phyloP scores from a whole-genome alignment of 768 basidiomycete species.

The Suillus clintonianus region DNA sequence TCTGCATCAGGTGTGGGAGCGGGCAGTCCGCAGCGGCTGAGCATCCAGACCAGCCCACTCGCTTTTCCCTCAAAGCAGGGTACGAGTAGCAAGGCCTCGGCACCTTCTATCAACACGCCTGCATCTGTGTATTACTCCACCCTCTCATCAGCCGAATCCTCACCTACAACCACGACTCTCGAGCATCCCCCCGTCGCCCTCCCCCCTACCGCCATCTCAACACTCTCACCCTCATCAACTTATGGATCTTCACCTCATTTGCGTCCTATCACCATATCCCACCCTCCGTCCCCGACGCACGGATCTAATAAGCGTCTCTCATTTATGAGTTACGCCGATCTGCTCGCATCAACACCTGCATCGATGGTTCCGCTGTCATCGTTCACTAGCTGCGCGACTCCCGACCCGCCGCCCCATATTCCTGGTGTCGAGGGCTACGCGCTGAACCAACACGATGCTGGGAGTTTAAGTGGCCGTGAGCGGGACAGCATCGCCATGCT shows the following conservation, averaged over 20 bases:
- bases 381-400: slow-evolving; percentile 63
- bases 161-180: slow-evolving; percentile 39
- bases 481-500: slow-evolving; percentile 47
- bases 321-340: slow-evolving; percentile 87
- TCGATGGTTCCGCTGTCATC: slow-evolving; percentile 71
- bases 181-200: slow-evolving; percentile 28
- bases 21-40: slow-evolving; percentile 20
- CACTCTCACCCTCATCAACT: slow-evolving; percentile 25
- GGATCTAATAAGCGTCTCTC: slow-evolving; percentile 69
- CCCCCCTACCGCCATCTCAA: slow-evolving; percentile 14
- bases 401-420: slow-evolving; percentile 76
- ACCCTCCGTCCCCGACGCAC: slow-evolving; percentile 51
- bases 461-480: slow-evolving; percentile 28
- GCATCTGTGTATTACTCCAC: slow-evolving; percentile 52
- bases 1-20: slow-evolving; percentile 30
- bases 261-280: slow-evolving; percentile 25
- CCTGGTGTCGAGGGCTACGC: slow-evolving; percentile 54
- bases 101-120: slow-evolving; percentile 44
- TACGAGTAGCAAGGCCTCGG: slow-evolving; percentile 15
- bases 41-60: slow-evolving; percentile 26
- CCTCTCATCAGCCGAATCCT: slow-evolving; percentile 37
- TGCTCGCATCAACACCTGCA: slow-evolving; percentile 76
- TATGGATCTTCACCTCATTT: slow-evolving; percentile 28
- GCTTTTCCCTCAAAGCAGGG: slow-evolving; percentile 6
- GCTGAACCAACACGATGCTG: slow-evolving; percentile 25